Evolutionary conservation across 2,329 filamentous ascomycete species (phyloP), one percentile per base, ranked within the genome.

Genomic region (Alternaria sp.): DNA sequence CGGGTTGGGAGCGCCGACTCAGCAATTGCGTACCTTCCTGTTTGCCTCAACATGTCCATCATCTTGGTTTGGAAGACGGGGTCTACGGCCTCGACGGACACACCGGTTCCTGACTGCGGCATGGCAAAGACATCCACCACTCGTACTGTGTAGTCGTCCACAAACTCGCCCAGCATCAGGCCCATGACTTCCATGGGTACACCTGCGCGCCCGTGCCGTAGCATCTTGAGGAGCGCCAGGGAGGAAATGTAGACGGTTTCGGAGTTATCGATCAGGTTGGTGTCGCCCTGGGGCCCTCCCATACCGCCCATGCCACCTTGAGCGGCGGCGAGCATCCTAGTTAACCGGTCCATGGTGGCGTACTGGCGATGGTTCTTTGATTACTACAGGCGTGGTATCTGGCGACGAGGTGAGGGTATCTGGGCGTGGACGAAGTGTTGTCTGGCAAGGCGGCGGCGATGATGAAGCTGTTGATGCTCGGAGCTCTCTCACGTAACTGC

Each of bases 111-210:
- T 73, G 94, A 97, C 81, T 99, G 96, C 19, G 96, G 96, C 96
- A 99, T 99, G 64, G 96, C 96, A 82, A 99, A 99, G 26, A 99
- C 96, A 82, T 99, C 96, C 71, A 98, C 95, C 13, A 99, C 96
- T 71, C 95, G 91, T 67, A 99, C 96, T 63, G 96, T 99, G 83
- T 97, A 99, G 84, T 98, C 96, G 78, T 99, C 96, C 63, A 99
- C 95, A 74, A 99, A 98, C 81, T 98, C 96, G 80, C 96, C 96
- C 76, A 98, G 84, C 96, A 99, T 99, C 80, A 99, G 85, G 67
- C 96, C 96, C 96, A 99, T 99, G 80, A 99, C 96, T 86, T 99
- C 96, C 96, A 99, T 99, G 19, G 96, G 96, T 70, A 99, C 96
- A 85, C 96, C 96, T 44, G 96, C 96, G 71, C 96, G 91, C 69